Conservation (phyloP, 495 filamentous ascomycete genomes). For the Chaetomium tenue region DNA sequence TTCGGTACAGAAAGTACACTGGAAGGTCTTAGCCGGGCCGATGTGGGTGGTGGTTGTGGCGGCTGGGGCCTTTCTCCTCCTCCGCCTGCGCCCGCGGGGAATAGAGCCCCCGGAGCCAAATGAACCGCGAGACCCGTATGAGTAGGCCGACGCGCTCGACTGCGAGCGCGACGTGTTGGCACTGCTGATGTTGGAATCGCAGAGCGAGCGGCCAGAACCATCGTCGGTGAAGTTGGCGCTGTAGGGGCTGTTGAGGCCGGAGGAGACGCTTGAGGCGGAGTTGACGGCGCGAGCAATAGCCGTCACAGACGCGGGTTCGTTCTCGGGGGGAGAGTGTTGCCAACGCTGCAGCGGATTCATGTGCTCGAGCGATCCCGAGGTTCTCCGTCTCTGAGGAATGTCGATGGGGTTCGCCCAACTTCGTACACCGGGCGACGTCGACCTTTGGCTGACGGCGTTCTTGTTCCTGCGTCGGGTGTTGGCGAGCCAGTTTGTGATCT, state of each 20-base stretch:
- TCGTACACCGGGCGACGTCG: slow-evolving; percentile 56
- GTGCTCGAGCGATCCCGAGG: slow-evolving; percentile 51
- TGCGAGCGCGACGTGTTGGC: slow-evolving; percentile 67
- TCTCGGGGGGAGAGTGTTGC: slow-evolving; percentile 80
- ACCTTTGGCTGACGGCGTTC: slow-evolving; percentile 54
- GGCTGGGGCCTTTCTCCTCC: slow-evolving; percentile 54
- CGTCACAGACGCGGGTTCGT: slow-evolving; percentile 77
- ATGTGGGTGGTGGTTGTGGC: slow-evolving; percentile 20
- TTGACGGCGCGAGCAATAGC: slow-evolving; percentile 77
- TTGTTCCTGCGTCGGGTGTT: slow-evolving; percentile 79
- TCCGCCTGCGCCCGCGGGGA: slow-evolving; percentile 65
- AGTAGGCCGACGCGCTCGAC: slow-evolving; percentile 69
- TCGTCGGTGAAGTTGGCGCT: slow-evolving; percentile 57
- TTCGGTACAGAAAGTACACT: slow-evolving; percentile 82
- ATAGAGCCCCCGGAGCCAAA: slow-evolving; percentile 61
- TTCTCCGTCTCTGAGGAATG: slow-evolving; percentile 56
- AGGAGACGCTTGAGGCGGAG: slow-evolving; percentile 50
- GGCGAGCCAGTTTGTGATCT: slow-evolving; percentile 84
- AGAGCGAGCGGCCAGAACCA: slow-evolving; percentile 67
- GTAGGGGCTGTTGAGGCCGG: slow-evolving; percentile 54
- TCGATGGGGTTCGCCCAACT: slow-evolving; percentile 60
- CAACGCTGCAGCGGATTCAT: slow-evolving; percentile 85
- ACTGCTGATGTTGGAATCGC: slow-evolving; percentile 69
- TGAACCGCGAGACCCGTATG: slow-evolving; percentile 63
- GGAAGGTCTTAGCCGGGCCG: slow-evolving; percentile 58